Evolutionary conservation across 228 moss, liverwort and hornwort species (phyloP).

Genomic region (Sphagnum fallax): DNA sequence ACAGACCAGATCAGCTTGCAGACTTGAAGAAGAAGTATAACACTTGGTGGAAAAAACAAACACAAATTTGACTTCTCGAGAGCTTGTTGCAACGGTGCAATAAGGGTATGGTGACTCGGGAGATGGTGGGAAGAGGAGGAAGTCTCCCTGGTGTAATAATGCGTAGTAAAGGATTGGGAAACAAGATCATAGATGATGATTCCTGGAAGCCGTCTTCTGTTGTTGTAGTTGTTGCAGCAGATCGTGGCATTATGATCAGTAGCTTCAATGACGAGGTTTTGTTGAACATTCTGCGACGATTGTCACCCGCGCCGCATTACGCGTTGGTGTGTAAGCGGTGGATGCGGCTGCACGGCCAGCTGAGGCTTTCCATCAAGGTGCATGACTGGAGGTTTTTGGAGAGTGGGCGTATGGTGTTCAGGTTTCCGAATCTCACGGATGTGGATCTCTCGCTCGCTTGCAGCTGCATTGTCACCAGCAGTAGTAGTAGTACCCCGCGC

Average conservation of each 20-base stretch:
- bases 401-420: conserved; percentile 56
- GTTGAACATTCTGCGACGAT: conserved; percentile 38
- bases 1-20: no score
- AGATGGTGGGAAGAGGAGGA: neutral
- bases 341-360: conserved; percentile 59
- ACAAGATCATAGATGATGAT: conserved; percentile 43
- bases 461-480: conserved; percentile 43
- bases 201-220: conserved; percentile 35
- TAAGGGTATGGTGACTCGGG: no score
- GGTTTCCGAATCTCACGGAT: conserved; percentile 78
- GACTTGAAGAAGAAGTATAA: no score
- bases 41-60: no score
- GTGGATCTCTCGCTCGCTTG: conserved; percentile 76
- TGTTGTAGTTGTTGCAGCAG: neutral
- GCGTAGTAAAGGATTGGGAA: conserved; percentile 61
- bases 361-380: conserved; percentile 56
- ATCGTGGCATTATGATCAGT: conserved; percentile 28
- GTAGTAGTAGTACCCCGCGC: conserved; percentile 8
- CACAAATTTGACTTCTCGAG: no score
- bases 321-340: conserved; percentile 78
- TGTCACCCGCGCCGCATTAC: conserved; percentile 38
- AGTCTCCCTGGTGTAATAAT: conserved; percentile 10
- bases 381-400: conserved; percentile 83
- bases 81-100: no score
- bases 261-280: conserved; percentile 47